Base-by-base conservation (phyloP, 2,329 filamentous ascomycete species). In the Arthrinium phaeospermum region DNA sequence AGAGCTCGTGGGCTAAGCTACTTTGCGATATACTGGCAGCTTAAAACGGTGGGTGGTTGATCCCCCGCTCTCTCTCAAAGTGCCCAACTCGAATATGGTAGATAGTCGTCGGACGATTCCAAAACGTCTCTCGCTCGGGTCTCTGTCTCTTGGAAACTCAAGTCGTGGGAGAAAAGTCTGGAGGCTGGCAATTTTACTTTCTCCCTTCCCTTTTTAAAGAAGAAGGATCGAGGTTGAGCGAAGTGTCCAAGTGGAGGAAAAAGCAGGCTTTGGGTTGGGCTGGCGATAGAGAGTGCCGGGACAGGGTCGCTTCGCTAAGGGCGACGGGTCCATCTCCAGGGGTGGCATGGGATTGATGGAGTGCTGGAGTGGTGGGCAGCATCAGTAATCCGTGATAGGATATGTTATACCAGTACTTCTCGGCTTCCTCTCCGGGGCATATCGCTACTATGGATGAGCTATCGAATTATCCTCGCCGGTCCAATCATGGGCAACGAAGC, bases 181-280 rank as follows among this genome's bases (percentile, higher is more conserved):
- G 68, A 69, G 68, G 68, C 45, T 46, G 72, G 67, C 67, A 70
- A n/a, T 61, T 34, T 61, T 41, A 16, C 34, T 41, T 64, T 64
- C 34, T 41, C 34, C 57, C 34, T 41, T 64, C 22, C 57, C 57
- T 41, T 64, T 64, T 64, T 69, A 67, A 47, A 67, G 27, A 67
- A 67, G 67, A 57, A 53, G 47, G 71, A 41, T 70, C 19, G 72
- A 70, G 61, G 67, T 70, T 68, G 70, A 61, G 41, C 51, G 16
- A 34, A 72, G 72, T 67, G 46, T 67, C 72, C 68, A 72, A 73
- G 70, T 71, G 70, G 72, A 68, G 30, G 64, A 13, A 47, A 68
- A 71, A 70, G 61, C 68, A 72, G 71, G 68, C 70, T 71, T 70
- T 70, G 47, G 70, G 72, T 69, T 69, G 51, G 45, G 64, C 70